Conservation (phyloP, 1,284 basidiomycete genomes). For the Apiotrichum gracile region DNA sequence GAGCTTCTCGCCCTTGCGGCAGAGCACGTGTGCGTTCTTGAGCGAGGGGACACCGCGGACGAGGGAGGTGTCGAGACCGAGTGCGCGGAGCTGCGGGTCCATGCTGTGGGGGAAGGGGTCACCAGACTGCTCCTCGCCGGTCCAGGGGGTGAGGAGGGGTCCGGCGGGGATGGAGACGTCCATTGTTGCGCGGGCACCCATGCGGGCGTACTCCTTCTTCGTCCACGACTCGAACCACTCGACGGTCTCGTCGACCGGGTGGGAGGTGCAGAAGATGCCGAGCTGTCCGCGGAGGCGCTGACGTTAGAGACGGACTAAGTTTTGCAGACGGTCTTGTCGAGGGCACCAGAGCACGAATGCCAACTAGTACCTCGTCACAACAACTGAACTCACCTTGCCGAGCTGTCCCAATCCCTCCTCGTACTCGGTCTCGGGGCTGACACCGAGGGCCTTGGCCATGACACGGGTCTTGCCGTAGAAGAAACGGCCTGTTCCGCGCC, state of each 20-base stretch:
- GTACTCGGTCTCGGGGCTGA: slow-evolving; percentile 80
- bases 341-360: neutral
- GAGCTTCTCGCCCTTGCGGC: slow-evolving; percentile 73
- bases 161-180: slow-evolving; percentile 69
- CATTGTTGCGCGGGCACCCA: slow-evolving; percentile 71
- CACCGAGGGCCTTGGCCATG: slow-evolving; percentile 93
- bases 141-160: slow-evolving; percentile 51
- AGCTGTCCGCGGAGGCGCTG: slow-evolving; percentile 90
- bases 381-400: slow-evolving; percentile 57
- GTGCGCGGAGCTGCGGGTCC: slow-evolving; percentile 87
- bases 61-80: slow-evolving; percentile 82
- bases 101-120: slow-evolving; percentile 90
- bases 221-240: slow-evolving; percentile 93
- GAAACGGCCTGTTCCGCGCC: slow-evolving; percentile 88
- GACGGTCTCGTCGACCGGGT: slow-evolving; percentile 75
- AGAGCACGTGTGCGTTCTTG: slow-evolving; percentile 72
- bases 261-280: slow-evolving; percentile 86
- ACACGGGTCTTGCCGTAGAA: slow-evolving; percentile 90
- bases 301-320: neutral
- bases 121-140: slow-evolving; percentile 56
- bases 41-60: slow-evolving; percentile 83
- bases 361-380: no score
- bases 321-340: neutral
- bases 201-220: slow-evolving; percentile 85
- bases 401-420: slow-evolving; percentile 71